Base-by-base conservation (phyloP, 1,139 yeast species). In the Pichia sp. region DNA sequence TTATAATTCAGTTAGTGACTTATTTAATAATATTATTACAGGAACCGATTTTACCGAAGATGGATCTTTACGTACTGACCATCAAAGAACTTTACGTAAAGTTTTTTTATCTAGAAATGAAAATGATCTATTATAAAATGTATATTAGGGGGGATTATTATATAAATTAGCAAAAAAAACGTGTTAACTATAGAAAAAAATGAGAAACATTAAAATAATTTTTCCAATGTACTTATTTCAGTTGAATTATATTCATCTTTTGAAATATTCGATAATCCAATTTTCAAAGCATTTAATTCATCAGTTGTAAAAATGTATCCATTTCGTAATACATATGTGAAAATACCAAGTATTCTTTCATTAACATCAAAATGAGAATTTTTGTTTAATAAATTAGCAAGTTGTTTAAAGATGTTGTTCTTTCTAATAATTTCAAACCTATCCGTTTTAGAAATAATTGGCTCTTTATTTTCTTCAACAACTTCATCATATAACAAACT, bases 281-380 rank as follows among this genome's bases (percentile, higher is more conserved):
- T 3, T 2, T 55, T 55, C 37, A 71, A 29, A 1, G 25, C 6
- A 2, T 7, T n/a, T 4, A 29, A 49, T 56, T 86, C 92, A 1
- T 58, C 65, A 0, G 64, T 63, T 24, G 67, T 65, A 54, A 83
- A 83, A 45, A 66, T 56, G 57, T 69, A 72, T 5, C 74, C 73
- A 41, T 69, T 65, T 9, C 67, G 55, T 28, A 73, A 64, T 52
- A 84, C 67, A 36, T 74, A 73, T 1, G 72, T 61, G 23, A 84
- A 56, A 31, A 82, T 68, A 49, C 73, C 73, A 50, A 84, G 64
- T 0, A 78, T 70, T 63, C 81, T 80, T 54, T 85, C 94, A 30
- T 78, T 68, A 38, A 82, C 68, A 23, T 77, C 76, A 16, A 75
- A 57, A 51, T 76, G 73, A 1, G 71, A 64, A 37, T 73, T 76